phyloP scores from a whole-genome alignment of 2,329 filamentous ascomycete species.

The Colletotrichum tropicale region DNA sequence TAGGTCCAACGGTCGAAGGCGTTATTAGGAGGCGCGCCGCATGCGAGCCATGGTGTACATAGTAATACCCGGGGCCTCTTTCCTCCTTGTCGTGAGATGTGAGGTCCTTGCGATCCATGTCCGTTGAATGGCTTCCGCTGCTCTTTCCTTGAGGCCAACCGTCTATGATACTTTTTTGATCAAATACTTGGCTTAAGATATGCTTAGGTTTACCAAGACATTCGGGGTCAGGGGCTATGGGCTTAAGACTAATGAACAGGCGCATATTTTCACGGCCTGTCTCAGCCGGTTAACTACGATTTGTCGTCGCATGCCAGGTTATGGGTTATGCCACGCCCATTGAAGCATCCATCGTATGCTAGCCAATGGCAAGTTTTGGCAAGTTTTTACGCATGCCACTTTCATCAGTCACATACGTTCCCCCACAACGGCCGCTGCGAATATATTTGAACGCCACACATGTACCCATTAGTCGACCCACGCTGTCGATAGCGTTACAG shows the following conservation, averaged over 20 bases:
- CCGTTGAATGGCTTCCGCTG: neutral
- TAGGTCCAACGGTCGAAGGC: neutral
- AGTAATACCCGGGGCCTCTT: conserved; percentile 22
- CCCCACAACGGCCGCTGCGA: neutral
- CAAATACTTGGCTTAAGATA: neutral
- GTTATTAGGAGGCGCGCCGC: neutral
- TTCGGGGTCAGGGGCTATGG: neutral
- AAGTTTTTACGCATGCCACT: neutral
- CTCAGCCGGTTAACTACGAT: neutral
- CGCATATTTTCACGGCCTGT: neutral
- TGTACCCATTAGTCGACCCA: neutral
- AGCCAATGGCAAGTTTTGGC: neutral
- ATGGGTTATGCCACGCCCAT: neutral
- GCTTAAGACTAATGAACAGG: neutral
- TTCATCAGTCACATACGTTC: neutral
- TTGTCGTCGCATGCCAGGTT: neutral
- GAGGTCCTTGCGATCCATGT: conserved; percentile 17
- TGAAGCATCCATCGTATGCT: neutral
- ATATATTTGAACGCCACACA: neutral
- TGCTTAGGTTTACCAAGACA: neutral
- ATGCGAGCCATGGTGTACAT: neutral
- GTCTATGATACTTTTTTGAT: neutral
- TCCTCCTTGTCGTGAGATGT: conserved; percentile 17
- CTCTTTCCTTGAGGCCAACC: neutral
- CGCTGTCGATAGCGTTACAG: neutral